phyloP scores from a whole-genome alignment of 177 flowering plant genomes.

The Telopea speciosissima region DNA sequence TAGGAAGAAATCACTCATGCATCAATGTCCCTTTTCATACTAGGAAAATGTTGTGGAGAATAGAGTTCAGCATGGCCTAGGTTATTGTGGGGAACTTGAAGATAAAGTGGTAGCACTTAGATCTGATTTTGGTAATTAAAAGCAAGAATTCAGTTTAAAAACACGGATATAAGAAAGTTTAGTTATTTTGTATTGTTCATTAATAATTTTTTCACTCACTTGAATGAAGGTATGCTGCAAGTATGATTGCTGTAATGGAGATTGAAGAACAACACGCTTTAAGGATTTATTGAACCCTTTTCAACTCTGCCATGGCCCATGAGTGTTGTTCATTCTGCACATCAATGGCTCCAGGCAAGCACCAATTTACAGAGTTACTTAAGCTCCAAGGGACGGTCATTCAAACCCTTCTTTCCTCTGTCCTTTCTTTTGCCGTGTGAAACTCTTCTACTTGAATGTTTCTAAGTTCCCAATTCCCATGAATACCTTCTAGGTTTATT shows the following conservation, averaged over 20 bases:
- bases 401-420: too few relatives aligned
- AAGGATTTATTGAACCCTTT: slow-evolving; percentile 5
- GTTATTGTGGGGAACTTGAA: background rate
- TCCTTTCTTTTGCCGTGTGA: too few relatives aligned
- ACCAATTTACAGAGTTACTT: slow-evolving; percentile 43
- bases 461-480: too few relatives aligned
- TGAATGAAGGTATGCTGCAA: background rate
- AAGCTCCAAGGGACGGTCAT: too few relatives aligned
- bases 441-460: too few relatives aligned
- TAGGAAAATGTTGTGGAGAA: too few relatives aligned
- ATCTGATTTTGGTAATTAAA: background rate
- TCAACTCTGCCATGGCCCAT: slow-evolving; percentile 17
- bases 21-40: background rate
- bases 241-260: background rate
- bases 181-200: too few relatives aligned
- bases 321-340: slow-evolving; percentile 30
- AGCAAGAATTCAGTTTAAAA: background rate
- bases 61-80: too few relatives aligned
- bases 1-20: background rate
- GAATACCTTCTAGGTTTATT: too few relatives aligned
- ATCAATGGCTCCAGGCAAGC: slow-evolving; percentile 42
- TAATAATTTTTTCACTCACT: background rate
- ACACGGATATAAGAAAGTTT: too few relatives aligned
- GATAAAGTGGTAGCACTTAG: background rate
- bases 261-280: background rate